Percentiles rank a stretch among this genome's conserved stretches.
Evolutionary conservation across 1,139 yeast species (phyloP).

Genomic region (Torulaspora globosa): DNA sequence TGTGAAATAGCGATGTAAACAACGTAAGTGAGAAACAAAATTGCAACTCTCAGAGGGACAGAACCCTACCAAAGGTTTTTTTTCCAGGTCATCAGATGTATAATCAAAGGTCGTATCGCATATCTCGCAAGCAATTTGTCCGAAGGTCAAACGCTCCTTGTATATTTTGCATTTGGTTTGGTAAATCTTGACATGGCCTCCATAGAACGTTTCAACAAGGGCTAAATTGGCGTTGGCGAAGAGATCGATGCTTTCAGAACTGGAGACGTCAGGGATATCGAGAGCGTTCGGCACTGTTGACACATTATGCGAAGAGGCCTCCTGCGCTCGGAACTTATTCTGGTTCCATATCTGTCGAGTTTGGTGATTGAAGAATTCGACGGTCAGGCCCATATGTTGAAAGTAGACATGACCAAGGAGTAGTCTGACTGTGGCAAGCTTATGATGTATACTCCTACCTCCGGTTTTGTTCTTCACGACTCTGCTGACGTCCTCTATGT

Average conservation of each 20-base stretch:
- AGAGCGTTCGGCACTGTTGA: conserved; percentile 15
- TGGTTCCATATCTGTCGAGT: conserved; percentile 34
- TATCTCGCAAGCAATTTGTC: conserved; percentile 33
- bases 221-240: conserved; percentile 27
- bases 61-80: conserved; percentile 37
- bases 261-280: conserved; percentile 12
- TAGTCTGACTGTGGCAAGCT: conserved; percentile 49
- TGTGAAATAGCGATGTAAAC: conserved; percentile 39
- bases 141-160: conserved; percentile 29
- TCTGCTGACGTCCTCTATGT: conserved; percentile 41
- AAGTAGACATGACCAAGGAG: conserved; percentile 46
- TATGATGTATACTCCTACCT: conserved; percentile 45
- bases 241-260: conserved; percentile 22
- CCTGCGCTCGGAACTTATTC: conserved; percentile 22
- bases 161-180: conserved; percentile 21
- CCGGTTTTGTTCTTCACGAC: conserved; percentile 36
- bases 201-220: conserved; percentile 28
- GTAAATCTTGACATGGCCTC: conserved; percentile 17
- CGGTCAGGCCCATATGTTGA: conserved; percentile 40
- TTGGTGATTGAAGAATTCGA: conserved; percentile 41
- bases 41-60: conserved; percentile 42
- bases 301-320: conserved; percentile 3
- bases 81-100: conserved; percentile 30
- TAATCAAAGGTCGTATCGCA: conserved; percentile 39
- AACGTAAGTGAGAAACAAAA: conserved; percentile 43